Percentiles rank a stretch among this genome's conserved stretches.
phyloP scores from a whole-genome alignment of 805 yeast species.

The Zygosaccharomyces rouxii region DNA sequence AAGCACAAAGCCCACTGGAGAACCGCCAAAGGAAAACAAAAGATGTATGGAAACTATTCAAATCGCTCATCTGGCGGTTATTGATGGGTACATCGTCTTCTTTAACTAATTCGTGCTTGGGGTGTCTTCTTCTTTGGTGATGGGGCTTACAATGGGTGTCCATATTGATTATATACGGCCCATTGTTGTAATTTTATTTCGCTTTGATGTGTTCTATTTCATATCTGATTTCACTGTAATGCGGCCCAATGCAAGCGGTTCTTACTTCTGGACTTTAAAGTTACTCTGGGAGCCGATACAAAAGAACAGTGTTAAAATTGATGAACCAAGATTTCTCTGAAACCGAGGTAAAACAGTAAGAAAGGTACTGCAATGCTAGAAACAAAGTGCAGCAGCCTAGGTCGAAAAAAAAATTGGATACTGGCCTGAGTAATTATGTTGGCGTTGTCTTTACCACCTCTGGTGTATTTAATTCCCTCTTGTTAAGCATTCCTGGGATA shows the following conservation, averaged over 20 bases:
- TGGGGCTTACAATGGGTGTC: slow-evolving; percentile 59
- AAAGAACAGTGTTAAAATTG: background rate
- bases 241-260: slow-evolving; percentile 57
- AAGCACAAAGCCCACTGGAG: background rate
- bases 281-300: slow-evolving; percentile 36
- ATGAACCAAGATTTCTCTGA: background rate
- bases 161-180: slow-evolving; percentile 56
- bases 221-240: slow-evolving; percentile 52
- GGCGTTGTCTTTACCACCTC: slow-evolving; percentile 61
- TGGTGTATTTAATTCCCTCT: slow-evolving; percentile 52
- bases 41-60: slow-evolving; percentile 7
- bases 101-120: slow-evolving; percentile 58
- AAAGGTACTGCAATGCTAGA: slow-evolving; percentile 9
- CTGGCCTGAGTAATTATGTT: slow-evolving; percentile 60
- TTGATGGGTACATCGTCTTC: slow-evolving; percentile 58
- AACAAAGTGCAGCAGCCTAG: slow-evolving; percentile 7
- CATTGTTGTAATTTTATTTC: slow-evolving; percentile 45
- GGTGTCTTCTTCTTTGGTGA: slow-evolving; percentile 50
- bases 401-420: slow-evolving; percentile 32
- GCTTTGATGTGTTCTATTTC: slow-evolving; percentile 45
- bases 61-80: slow-evolving; percentile 43
- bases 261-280: slow-evolving; percentile 54
- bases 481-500: slow-evolving; percentile 50
- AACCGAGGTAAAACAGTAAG: slow-evolving; percentile 10
- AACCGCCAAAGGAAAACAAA: background rate